Conservation (phyloP, 495 filamentous ascomycete species). For the Clavariopsis aquatica region DNA sequence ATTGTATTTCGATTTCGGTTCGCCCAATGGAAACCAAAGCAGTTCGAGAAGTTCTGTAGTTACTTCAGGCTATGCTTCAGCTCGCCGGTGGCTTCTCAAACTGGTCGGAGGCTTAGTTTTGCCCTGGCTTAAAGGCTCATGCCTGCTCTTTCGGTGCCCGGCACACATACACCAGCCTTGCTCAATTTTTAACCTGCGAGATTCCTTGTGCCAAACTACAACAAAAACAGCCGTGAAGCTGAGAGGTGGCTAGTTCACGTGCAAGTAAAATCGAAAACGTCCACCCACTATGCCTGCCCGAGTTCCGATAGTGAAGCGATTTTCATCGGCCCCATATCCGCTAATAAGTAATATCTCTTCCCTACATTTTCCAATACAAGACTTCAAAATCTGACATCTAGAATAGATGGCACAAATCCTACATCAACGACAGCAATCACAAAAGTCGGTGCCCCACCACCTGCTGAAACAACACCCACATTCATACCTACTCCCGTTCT, state of each 20-base stretch:
- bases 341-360: background rate
- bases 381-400: background rate
- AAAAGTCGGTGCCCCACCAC: background rate
- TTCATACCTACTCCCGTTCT: conserved; percentile 10
- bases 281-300: background rate
- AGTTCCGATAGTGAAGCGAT: background rate
- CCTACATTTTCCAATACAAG: background rate
- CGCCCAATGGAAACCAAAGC: too few species aligned
- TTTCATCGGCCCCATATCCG: conserved; percentile 1
- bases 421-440: background rate
- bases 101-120: background rate
- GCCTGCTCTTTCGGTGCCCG: background rate
- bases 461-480: conserved; percentile 8
- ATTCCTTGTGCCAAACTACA: background rate
- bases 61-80: background rate
- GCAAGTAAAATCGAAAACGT: background rate
- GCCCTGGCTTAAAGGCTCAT: background rate
- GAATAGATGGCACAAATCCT: conserved; percentile 2
- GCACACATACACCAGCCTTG: background rate
- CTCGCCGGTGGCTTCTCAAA: background rate
- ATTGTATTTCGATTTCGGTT: too few species aligned
- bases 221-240: background rate
- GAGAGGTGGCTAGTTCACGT: background rate
- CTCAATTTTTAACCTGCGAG: background rate
- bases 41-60: too few species aligned